Evolutionary conservation across 2,329 filamentous ascomycete species (phyloP), one percentile per base, ranked within the genome.

Genomic region (Diatrype stigma): DNA sequence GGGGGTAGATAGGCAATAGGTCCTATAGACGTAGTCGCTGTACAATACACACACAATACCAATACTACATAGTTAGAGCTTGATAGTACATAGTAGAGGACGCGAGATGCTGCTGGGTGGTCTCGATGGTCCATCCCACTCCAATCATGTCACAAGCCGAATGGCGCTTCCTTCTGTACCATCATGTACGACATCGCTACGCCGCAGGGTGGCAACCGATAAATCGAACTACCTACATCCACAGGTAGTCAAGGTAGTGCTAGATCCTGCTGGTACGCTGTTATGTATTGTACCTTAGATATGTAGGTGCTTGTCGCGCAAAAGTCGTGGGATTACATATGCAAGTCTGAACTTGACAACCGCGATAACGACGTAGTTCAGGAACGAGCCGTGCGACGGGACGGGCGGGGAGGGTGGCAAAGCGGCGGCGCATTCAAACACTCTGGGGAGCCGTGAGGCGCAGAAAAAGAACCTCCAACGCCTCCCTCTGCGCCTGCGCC

Each of bases 141-240:
- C 63, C 54, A 65, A 65, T 65, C 58, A 63, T 50, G 57, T 51
- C 48, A 51, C 54, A 57, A 53, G 54, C 57, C 54, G 57, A 63
- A 58, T 59, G 58, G 62, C 61, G 61, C 63, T 23, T 44, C 40
- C 40, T 44, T 44, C 40, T 17, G 17, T 40, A 40, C 64, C 61
- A 57, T 65, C 61, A 57, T 60, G 60, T 62, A 60, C 58, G 62
- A 61, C 60, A 64, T 60, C 58, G 56, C 56, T 57, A 55, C 60
- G 61, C 60, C 61, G 60, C 58, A 49, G 55, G 47, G 48, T 52
- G 48, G 55, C 60, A 58, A 51, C 49, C 52, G 54, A 52, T 60
- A 48, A 54, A 54, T 58, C 50, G 51, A 57, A 52, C 50, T 51
- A n/a, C n/a, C n/a, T n/a, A n/a, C n/a, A n/a, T n/a, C n/a, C n/a